These are phyloP conservation scores for Penicillium pancosmium DNA, from an alignment of 495 filamentous ascomycete species.

Conservation along the genomic window DNA sequence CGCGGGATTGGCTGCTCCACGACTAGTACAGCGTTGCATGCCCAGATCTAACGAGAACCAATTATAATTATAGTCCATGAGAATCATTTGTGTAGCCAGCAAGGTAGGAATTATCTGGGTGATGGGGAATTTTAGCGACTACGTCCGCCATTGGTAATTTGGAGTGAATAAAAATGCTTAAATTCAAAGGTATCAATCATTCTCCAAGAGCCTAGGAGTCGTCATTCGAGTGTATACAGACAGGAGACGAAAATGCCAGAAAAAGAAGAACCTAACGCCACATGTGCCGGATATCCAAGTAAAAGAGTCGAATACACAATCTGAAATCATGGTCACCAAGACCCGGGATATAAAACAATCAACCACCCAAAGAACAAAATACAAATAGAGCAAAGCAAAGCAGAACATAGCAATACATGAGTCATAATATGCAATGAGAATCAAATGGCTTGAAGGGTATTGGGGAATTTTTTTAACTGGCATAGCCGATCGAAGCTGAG, in stretches of 20 bases:
- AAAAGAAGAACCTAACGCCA: conserved; percentile 17
- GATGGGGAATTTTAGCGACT: too few relatives aligned
- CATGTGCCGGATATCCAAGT: conserved; percentile 24
- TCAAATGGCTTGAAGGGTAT: conserved; percentile 8
- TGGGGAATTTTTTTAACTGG: conserved; percentile 20
- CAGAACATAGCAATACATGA: conserved; percentile 21
- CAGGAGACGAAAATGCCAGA: conserved; percentile 3
- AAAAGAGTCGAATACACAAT: conserved; percentile 19
- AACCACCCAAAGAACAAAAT: conserved; percentile 3
- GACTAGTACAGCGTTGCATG: background rate
- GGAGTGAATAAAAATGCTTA: background rate
- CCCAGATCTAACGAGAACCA: too few relatives aligned
- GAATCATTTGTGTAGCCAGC: too few relatives aligned
- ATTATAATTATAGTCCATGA: too few relatives aligned
- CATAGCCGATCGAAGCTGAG: conserved; percentile 37
- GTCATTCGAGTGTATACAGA: conserved; percentile 18
- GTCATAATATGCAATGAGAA: conserved; percentile 18
- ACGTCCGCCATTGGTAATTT: too few relatives aligned
- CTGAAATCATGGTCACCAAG: conserved; percentile 15
- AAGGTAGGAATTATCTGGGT: too few relatives aligned
- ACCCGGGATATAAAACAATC: conserved; percentile 8
- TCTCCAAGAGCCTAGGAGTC: conserved; percentile 9
- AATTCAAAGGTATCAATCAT: conserved; percentile 21
- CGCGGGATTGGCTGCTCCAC: background rate
- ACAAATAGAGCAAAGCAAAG: background rate